Conservation (phyloP, 164 flowering plant species). For the Taxillus chinensis region DNA sequence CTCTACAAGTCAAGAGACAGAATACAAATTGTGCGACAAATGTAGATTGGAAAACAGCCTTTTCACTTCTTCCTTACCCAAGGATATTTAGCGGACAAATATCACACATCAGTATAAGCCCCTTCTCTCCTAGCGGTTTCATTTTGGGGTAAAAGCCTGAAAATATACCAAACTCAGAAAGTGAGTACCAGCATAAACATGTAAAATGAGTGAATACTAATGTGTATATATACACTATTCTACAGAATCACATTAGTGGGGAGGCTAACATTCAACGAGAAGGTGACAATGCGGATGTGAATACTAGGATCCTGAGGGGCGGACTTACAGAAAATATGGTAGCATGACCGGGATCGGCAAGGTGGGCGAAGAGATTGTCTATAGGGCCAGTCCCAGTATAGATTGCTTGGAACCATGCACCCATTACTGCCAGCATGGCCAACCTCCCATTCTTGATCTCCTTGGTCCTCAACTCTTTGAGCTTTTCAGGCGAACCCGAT, state of each 20-base stretch:
- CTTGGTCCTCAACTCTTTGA: slow-evolving; percentile 87
- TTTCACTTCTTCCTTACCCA: slow-evolving; percentile 1
- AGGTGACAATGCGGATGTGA: too few species aligned
- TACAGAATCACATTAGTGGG: too few species aligned
- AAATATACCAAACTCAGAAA: not conserved
- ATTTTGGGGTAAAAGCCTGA: slow-evolving; percentile 59
- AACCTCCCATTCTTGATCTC: slow-evolving; percentile 95
- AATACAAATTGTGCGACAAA: slow-evolving; percentile 11
- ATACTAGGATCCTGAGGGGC: not conserved
- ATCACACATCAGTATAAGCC: not conserved
- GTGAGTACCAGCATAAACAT: not conserved
- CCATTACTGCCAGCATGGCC: slow-evolving; percentile 98
- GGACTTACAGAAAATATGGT: slow-evolving; percentile 76
- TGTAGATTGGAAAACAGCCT: slow-evolving; percentile 6
- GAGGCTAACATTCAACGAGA: too few species aligned
- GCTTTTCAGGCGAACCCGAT: slow-evolving; percentile 57
- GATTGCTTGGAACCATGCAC: slow-evolving; percentile 91
- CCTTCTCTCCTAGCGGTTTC: slow-evolving; percentile 8
- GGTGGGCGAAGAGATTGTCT: slow-evolving; percentile 95
- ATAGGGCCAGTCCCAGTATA: slow-evolving; percentile 96
- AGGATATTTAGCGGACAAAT: not conserved
- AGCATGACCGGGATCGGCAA: slow-evolving; percentile 97
- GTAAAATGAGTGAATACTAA: not conserved
- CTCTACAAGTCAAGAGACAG: slow-evolving; percentile 14
- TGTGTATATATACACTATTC: too few species aligned